These are phyloP conservation scores for Abortiporus biennis DNA, from an alignment of 1,284 basidiomycete genomes.

Conservation along the genomic window DNA sequence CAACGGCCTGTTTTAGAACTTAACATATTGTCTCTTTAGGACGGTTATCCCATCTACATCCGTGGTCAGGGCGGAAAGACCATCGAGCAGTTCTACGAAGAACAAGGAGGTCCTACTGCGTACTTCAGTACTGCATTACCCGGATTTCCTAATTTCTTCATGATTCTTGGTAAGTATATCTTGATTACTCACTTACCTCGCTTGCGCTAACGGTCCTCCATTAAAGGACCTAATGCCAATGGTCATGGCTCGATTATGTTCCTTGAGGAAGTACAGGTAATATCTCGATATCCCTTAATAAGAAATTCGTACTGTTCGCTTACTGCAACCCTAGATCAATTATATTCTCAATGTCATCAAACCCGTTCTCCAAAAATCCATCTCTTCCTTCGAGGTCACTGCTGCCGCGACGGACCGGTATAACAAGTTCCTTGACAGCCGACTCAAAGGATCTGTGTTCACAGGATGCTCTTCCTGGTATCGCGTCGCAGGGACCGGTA, in stretches of 20 bases:
- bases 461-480: slow-evolving; percentile 3
- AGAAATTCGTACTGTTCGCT: not conserved
- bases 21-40: slow-evolving; percentile 17
- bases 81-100: slow-evolving; percentile 32
- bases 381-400: slow-evolving; percentile 39
- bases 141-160: slow-evolving; percentile 29
- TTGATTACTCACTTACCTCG: not conserved
- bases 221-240: slow-evolving; percentile 38
- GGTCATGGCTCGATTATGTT: slow-evolving; percentile 50
- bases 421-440: slow-evolving; percentile 38
- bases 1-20: no score
- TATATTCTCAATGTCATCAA: slow-evolving; percentile 39
- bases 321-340: slow-evolving; percentile 31
- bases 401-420: slow-evolving; percentile 36
- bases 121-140: slow-evolving; percentile 35
- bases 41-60: slow-evolving; percentile 26
- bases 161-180: slow-evolving; percentile 37
- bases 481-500: not conserved
- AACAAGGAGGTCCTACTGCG: slow-evolving; percentile 31
- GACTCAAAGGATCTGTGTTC: not conserved
- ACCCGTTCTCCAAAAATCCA: slow-evolving; percentile 39
- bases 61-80: slow-evolving; percentile 23
- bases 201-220: not conserved
- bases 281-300: not conserved
- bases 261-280: slow-evolving; percentile 30